These are phyloP conservation scores for Kazachstania sp. DNA, from an alignment of 1,139 yeast species.

Conservation along the genomic window DNA sequence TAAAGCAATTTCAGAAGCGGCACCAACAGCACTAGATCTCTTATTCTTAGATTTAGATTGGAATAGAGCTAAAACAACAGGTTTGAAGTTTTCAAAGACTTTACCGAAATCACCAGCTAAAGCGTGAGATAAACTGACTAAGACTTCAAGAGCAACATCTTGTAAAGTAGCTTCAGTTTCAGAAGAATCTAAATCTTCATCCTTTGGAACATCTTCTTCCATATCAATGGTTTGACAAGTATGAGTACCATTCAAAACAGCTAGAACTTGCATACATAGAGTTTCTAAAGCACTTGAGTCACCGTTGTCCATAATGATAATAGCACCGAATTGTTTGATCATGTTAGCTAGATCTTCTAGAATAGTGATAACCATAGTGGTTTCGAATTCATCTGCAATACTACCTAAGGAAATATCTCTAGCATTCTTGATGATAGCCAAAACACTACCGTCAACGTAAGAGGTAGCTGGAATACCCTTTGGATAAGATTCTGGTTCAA, in stretches of 20 bases:
- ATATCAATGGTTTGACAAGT: conserved; percentile 67
- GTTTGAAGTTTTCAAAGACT: conserved; percentile 67
- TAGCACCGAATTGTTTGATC: conserved; percentile 64
- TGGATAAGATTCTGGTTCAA: conserved; percentile 49
- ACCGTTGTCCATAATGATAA: conserved; percentile 52
- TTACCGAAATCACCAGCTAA: conserved; percentile 60
- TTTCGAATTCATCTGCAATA: conserved; percentile 72
- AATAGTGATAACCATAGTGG: conserved; percentile 69
- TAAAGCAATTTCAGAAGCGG: conserved; percentile 78
- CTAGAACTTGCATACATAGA: conserved; percentile 62
- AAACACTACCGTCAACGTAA: conserved; percentile 49
- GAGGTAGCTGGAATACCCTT: conserved; percentile 64
- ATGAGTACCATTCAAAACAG: conserved; percentile 70
- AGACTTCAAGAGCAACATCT: conserved; percentile 79
- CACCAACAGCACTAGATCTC: conserved; percentile 81
- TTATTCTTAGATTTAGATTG: conserved; percentile 60
- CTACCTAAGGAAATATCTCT: conserved; percentile 56
- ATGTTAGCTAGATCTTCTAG: conserved; percentile 70
- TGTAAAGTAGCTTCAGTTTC: conserved; percentile 82
- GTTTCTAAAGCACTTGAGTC: conserved; percentile 55
- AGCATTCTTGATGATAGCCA: conserved; percentile 54
- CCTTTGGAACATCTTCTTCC: conserved; percentile 42
- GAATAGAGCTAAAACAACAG: conserved; percentile 51
- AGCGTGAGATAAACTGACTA: conserved; percentile 65
- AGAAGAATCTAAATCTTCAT: conserved; percentile 57